These are phyloP conservation scores for Adansonia gregorii DNA, from an alignment of 441 rosid genomes.

Conservation along the genomic window DNA sequence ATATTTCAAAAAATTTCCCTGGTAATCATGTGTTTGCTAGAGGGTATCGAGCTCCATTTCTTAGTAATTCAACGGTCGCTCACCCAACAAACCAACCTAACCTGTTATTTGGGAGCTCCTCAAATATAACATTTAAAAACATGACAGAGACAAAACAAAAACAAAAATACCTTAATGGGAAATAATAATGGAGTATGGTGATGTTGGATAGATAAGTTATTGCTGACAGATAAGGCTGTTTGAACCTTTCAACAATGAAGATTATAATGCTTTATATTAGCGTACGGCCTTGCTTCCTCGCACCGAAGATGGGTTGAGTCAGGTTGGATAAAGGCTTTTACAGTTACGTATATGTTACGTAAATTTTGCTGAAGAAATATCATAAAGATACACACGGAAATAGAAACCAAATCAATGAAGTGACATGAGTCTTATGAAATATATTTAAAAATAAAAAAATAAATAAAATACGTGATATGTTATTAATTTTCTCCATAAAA, in stretches of 20 bases:
- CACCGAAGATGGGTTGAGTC: not conserved
- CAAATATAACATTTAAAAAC: not conserved
- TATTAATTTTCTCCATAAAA: too few species aligned
- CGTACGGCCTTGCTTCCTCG: constrained; percentile 25
- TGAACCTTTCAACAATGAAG: constrained; percentile 2
- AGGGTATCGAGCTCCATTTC: not conserved
- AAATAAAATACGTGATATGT: too few species aligned
- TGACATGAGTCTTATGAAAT: too few species aligned
- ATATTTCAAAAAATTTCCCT: not conserved
- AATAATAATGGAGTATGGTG: not conserved
- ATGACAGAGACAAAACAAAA: not conserved
- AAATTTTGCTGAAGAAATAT: not conserved
- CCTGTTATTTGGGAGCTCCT: not conserved
- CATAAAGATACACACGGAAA: too few species aligned
- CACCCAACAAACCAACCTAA: constrained; percentile 35
- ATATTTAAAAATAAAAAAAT: too few species aligned
- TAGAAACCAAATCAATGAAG: too few species aligned
- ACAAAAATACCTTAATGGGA: not conserved
- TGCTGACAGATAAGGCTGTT: not conserved
- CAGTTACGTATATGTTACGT: not conserved
- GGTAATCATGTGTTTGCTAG: not conserved
- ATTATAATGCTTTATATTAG: not conserved
- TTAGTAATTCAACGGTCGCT: constrained; percentile 36
- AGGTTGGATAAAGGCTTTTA: too few species aligned
- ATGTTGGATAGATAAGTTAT: not conserved